Base-by-base conservation (phyloP, 2,329 filamentous ascomycete species). In the Basipetospora chlamydospora region DNA sequence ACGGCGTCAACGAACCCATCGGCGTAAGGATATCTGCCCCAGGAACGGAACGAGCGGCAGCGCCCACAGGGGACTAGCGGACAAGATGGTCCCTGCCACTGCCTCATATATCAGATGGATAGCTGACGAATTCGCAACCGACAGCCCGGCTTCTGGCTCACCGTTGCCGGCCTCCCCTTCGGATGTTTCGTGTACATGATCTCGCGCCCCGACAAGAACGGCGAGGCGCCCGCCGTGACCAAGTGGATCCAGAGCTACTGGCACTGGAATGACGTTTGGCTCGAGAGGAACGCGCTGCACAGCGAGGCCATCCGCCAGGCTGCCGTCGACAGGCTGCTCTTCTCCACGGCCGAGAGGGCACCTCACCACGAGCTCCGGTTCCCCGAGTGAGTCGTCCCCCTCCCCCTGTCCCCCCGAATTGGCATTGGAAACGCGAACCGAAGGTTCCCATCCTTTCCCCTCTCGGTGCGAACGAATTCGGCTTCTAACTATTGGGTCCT, bases 281-380 rank as follows among this genome's bases (percentile, higher is more conserved):
- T 65, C 51, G 52, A 59, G 43, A 65, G 65, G 52, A 73, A 72
- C 50, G 51, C 60, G 20, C 51, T 70, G 37, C 67, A 67, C 53
- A 67, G 65, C 28, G 60, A 61, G 38, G 53, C 63, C 16, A 47
- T 66, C 44, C 64, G 74, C 50, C 67, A 73, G 57, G 70, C 70
- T 30, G 66, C 66, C 29, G 66, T 60, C 49, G 70, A 75, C 56
- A 67, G 63, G 48, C 66, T 72, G 45, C 58, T 75, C 35, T 64
- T 74, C 45, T 52, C 61, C 46, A 58, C 65, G 46, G 56, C 53
- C 37, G 53, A 50, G 25, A 60, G 59, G 50, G 61, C 60, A 51
- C 50, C 49, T 43, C 60, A 60, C 44, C 55, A 69, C 45, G 67
- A 74, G 42, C 59, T 74, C 44, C 61, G 63, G 45, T 71, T 56